Evolutionary conservation across 2,329 filamentous ascomycete genomes (phyloP).

Genomic region (Fusarium sp.): DNA sequence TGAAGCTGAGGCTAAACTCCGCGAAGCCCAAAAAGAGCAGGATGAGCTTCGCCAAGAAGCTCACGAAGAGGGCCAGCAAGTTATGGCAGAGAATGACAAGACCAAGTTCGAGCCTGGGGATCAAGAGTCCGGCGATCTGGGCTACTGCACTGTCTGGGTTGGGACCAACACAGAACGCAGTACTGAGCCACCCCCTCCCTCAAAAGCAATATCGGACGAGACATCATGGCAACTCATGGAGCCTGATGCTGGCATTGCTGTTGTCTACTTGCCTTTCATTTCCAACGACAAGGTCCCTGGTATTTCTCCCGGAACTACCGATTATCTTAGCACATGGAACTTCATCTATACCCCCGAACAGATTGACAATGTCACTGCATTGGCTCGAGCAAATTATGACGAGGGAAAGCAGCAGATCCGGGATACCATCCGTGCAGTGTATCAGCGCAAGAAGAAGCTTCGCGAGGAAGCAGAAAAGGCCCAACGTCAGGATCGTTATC

Average conservation of each 20-base stretch:
- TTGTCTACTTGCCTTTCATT: constrained; percentile 91
- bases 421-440: constrained; percentile 84
- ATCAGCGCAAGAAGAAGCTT: constrained; percentile 84
- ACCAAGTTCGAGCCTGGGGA: constrained; percentile 54
- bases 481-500: constrained; percentile 52
- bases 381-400: constrained; percentile 87
- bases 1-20: constrained; percentile 71
- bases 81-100: constrained; percentile 43
- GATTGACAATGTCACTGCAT: constrained; percentile 82
- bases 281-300: constrained; percentile 81
- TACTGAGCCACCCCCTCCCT: constrained; percentile 60
- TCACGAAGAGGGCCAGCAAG: constrained; percentile 34
- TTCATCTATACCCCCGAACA: constrained; percentile 94
- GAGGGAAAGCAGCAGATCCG: constrained; percentile 83
- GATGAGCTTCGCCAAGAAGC: constrained; percentile 42
- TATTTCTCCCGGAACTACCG: constrained; percentile 83
- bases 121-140: constrained; percentile 69
- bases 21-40: constrained; percentile 65
- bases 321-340: constrained; percentile 97
- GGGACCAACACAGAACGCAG: constrained; percentile 81
- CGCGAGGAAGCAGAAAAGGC: constrained; percentile 64
- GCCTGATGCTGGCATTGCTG: constrained; percentile 83
- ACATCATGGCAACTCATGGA: constrained; percentile 73
- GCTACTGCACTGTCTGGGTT: constrained; percentile 96
- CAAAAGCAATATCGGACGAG: constrained; percentile 67